These are phyloP conservation scores for Neonectria faginata DNA, from an alignment of 2,329 filamentous ascomycete species.

Conservation along the genomic window DNA sequence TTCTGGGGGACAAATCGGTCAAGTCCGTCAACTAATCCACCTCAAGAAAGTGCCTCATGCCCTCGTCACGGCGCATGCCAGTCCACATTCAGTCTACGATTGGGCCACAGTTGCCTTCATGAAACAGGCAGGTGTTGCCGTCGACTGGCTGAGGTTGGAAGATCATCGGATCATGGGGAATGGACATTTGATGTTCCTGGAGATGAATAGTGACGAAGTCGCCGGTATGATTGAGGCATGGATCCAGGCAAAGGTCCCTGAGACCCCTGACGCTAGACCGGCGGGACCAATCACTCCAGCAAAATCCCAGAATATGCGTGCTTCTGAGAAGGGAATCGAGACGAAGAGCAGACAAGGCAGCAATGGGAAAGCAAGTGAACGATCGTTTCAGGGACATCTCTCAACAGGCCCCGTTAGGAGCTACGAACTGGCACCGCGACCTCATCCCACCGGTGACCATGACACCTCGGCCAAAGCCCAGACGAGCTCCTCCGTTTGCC, in stretches of 20 bases:
- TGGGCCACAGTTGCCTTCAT: conserved; percentile 65
- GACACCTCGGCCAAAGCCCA: not conserved
- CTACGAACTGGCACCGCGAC: not conserved
- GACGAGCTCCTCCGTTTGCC: not conserved
- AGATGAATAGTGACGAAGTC: conserved; percentile 62
- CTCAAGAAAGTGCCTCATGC: conserved; percentile 61
- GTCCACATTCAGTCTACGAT: conserved; percentile 66
- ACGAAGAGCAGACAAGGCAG: not conserved
- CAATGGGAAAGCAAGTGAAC: not conserved
- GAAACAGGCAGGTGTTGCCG: conserved; percentile 61
- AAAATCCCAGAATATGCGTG: conserved; percentile 3
- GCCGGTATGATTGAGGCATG: conserved; percentile 53
- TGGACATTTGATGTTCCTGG: conserved; percentile 66
- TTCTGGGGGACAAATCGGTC: not conserved
- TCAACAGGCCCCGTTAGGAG: not conserved
- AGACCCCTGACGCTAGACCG: not conserved
- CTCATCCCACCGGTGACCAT: not conserved
- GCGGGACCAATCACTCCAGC: conserved; percentile 13
- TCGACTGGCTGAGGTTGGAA: conserved; percentile 58
- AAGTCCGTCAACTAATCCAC: conserved; percentile 58
- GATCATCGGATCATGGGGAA: conserved; percentile 62
- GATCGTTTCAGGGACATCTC: not conserved
- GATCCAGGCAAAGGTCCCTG: conserved; percentile 44
- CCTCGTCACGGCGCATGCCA: conserved; percentile 64
- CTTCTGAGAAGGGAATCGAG: not conserved